Evolutionary conservation across 148 eudicot species (phyloP).

Genomic region (Cornus florida): DNA sequence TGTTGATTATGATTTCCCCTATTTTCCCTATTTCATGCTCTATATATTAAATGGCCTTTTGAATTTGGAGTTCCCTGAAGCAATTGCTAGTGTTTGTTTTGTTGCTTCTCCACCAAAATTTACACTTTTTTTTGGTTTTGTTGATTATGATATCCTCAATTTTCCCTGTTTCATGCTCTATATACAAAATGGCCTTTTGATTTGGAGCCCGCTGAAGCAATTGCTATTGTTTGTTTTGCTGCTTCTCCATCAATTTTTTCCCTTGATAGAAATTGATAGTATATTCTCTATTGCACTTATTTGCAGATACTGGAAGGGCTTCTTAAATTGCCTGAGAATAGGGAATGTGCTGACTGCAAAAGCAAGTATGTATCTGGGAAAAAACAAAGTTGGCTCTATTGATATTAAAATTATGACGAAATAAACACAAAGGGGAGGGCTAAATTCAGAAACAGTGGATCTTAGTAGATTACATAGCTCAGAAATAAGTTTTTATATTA

Average conservation of each 20-base stretch:
- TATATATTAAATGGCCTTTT: not conserved
- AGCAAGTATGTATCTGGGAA: constrained; percentile 59
- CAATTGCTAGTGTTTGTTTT: not conserved
- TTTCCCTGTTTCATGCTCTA: too few relatives aligned
- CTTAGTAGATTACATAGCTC: not conserved
- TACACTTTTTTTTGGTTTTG: too few relatives aligned
- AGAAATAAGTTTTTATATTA: not conserved
- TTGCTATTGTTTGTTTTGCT: not conserved
- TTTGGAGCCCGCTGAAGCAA: not conserved
- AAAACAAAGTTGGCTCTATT: not conserved
- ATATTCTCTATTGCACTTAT: not conserved
- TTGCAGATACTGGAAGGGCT: constrained; percentile 90
- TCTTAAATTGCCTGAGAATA: constrained; percentile 90
- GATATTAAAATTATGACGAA: not conserved
- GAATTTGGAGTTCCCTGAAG: not conserved
- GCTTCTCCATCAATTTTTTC: not conserved
- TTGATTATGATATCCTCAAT: too few relatives aligned
- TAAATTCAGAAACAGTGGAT: constrained; percentile 5
- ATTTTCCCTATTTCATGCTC: too few relatives aligned
- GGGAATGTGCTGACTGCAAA: constrained; percentile 98
- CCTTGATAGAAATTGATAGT: not conserved
- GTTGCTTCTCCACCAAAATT: not conserved
- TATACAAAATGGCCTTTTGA: not conserved
- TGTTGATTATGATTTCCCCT: too few relatives aligned
- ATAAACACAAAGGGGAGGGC: not conserved